Evolutionary conservation across 106 monocot species (phyloP), one percentile per base, ranked within the genome.

Genomic region (Vanilla planifolia): DNA sequence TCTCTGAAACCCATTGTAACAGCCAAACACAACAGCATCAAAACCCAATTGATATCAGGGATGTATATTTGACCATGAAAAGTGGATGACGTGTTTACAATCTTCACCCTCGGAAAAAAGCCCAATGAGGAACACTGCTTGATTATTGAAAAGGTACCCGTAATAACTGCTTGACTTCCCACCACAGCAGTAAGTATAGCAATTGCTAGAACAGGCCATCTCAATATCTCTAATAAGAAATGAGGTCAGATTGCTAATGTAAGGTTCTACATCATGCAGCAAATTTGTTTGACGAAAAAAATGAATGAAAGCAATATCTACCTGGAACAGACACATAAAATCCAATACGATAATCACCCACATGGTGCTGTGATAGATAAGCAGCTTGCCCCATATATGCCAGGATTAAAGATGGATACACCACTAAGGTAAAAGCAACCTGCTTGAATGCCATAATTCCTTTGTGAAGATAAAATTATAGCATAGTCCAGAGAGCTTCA

Each of bases 361-460:
- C 33, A 70, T 91, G 91, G 75, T 98, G 90, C 47, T 48, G 58
- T 34, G 91, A 98, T 4, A 98, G 73, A 73, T 91, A 98, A 11
- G 96, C 96, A 47, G 96, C 96, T 82, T 98, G 96, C 6, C 96
- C 96, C 96, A 98, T 98, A 57, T 98, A 98, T 29, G 90, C 91
- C 44, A 98, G 76, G 40, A 98, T 62, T 76, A 98, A 66, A 1
- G 91, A 75, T 28, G 96, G 96, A 70, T 98, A 98, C 43, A 98
- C 91, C 66, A 98, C 67, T 39, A 51, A 84, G 35, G 87, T 79
- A 64, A 98, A 98, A 57, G 91, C 96, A 72, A 98, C 70, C 96
- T 96, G 83, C 68, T 69, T 16, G 39, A 71, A 52, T n/a, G 55
- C 19, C 26, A 65, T 10, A 53, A 26, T n/a, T 6, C 25, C 21